Percentiles rank a stretch among this genome's conserved stretches.
Evolutionary conservation across 306 rosid species (phyloP).

Genomic region (Lablab purpureus): DNA sequence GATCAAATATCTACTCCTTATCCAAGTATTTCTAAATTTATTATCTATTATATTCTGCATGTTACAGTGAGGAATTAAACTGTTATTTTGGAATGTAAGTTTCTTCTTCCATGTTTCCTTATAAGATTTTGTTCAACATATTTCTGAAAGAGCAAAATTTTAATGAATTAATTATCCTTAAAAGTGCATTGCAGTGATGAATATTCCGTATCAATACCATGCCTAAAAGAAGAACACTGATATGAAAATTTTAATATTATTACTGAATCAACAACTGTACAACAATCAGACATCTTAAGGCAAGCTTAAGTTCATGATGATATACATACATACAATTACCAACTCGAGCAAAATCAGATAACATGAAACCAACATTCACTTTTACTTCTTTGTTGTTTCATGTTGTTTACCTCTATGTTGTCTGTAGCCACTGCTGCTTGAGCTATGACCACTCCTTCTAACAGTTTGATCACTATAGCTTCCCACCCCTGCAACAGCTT

Average conservation of each 20-base stretch:
- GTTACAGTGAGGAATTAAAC: too few species aligned
- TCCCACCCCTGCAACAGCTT: slow-evolving; percentile 35
- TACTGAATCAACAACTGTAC: slow-evolving; percentile 57
- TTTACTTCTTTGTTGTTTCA: slow-evolving; percentile 26
- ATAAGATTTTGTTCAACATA: too few species aligned
- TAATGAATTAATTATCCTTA: too few species aligned
- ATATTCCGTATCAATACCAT: too few species aligned
- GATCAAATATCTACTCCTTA: too few species aligned
- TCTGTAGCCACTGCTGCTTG: slow-evolving; percentile 48
- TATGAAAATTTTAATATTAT: slow-evolving; percentile 23
- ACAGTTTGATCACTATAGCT: slow-evolving; percentile 45
- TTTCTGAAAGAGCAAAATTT: too few species aligned
- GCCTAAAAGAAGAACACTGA: background rate
- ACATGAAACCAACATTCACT: slow-evolving; percentile 8
- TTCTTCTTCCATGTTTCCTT: too few species aligned
- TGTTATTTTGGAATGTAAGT: too few species aligned
- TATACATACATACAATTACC: slow-evolving; percentile 38
- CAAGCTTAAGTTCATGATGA: slow-evolving; percentile 42
- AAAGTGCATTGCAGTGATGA: too few species aligned
- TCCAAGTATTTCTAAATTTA: too few species aligned
- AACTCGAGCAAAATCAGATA: slow-evolving; percentile 48
- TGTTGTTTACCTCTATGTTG: slow-evolving; percentile 49
- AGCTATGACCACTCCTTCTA: slow-evolving; percentile 44
- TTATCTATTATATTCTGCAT: too few species aligned
- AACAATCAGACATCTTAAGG: slow-evolving; percentile 39